These are phyloP conservation scores for Coniophora puteana DNA, from an alignment of 1,284 basidiomycete species.

Conservation along the genomic window DNA sequence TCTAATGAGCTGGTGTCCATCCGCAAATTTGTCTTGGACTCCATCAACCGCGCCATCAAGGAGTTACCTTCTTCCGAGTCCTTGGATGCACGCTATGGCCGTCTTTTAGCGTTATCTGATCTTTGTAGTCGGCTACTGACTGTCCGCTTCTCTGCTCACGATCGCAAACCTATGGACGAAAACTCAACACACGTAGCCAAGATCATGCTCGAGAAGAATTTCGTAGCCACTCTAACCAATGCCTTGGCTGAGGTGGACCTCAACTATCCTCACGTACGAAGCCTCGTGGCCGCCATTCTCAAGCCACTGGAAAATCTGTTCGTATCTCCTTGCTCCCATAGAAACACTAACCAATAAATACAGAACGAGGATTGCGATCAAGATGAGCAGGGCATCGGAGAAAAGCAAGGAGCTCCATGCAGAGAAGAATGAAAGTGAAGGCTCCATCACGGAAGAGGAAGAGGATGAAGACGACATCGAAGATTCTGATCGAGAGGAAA, in stretches of 20 bases:
- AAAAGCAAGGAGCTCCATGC: slow-evolving; percentile 61
- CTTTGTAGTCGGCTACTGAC: slow-evolving; percentile 87
- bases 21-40: slow-evolving; percentile 89
- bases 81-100: slow-evolving; percentile 81
- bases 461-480: slow-evolving; percentile 49
- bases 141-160: slow-evolving; percentile 59
- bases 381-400: slow-evolving; percentile 84
- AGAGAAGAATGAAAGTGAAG: slow-evolving; percentile 51
- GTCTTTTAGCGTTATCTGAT: slow-evolving; percentile 85
- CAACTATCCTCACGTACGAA: slow-evolving; percentile 91
- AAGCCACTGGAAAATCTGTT: slow-evolving; percentile 89
- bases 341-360: background rate
- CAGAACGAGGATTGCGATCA: slow-evolving; percentile 94
- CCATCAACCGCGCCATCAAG: slow-evolving; percentile 83
- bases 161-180: slow-evolving; percentile 74
- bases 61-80: slow-evolving; percentile 69
- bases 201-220: slow-evolving; percentile 98
- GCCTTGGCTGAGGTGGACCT: slow-evolving; percentile 93
- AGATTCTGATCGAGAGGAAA: slow-evolving; percentile 64
- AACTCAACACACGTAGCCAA: slow-evolving; percentile 91
- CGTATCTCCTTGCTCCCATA: slow-evolving; percentile 27
- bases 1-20: slow-evolving; percentile 78
- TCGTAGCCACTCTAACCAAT: slow-evolving; percentile 85
- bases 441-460: slow-evolving; percentile 59
- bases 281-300: slow-evolving; percentile 82